A percentile compares a stretch with the other conserved stretches of the same genome.
Conservation (phyloP, 768 basidiomycete species). For the Nidula microcarpa region DNA sequence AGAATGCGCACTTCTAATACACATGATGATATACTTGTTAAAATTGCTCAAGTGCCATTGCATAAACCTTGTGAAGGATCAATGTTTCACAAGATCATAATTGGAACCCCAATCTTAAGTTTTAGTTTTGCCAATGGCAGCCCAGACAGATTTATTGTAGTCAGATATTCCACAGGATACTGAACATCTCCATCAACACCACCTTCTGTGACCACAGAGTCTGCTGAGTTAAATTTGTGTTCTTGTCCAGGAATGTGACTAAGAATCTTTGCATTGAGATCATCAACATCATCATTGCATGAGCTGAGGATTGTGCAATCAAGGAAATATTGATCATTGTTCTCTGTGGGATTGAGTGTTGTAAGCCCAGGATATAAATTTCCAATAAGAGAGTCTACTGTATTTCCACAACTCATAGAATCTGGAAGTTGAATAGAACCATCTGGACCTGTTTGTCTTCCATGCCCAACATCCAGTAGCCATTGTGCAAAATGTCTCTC, state of each 20-base stretch:
- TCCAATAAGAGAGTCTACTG: slow-evolving; percentile 6
- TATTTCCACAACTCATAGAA: slow-evolving; percentile 6
- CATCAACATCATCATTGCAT: slow-evolving; percentile 28
- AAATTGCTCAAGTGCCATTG: slow-evolving; percentile 29
- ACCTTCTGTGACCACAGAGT: slow-evolving; percentile 18
- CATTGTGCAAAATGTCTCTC: slow-evolving; percentile 13
- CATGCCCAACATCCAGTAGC: slow-evolving; percentile 19
- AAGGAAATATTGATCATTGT: slow-evolving; percentile 29
- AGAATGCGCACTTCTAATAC: slow-evolving; percentile 28
- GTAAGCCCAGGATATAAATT: slow-evolving; percentile 16
- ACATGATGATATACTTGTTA: slow-evolving; percentile 13
- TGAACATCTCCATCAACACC: slow-evolving; percentile 9
- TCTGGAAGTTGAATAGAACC: slow-evolving; percentile 8
- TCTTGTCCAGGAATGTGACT: slow-evolving; percentile 15
- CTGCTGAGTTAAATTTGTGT: slow-evolving; percentile 19
- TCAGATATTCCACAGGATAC: slow-evolving; percentile 24
- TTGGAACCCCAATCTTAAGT: slow-evolving; percentile 22
- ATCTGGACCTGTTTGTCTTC: slow-evolving; percentile 3
- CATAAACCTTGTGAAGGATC: slow-evolving; percentile 23
- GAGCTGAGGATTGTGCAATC: slow-evolving; percentile 29
- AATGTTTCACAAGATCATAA: slow-evolving; percentile 38
- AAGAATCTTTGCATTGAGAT: slow-evolving; percentile 23
- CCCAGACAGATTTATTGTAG: slow-evolving; percentile 21
- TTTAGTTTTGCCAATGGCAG: slow-evolving; percentile 25
- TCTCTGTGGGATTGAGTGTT: too few species aligned